Percentiles rank a stretch among this genome's conserved stretches.
Evolutionary conservation across 805 yeast genomes (phyloP).

Genomic region (Suhomyces canberraensis): DNA sequence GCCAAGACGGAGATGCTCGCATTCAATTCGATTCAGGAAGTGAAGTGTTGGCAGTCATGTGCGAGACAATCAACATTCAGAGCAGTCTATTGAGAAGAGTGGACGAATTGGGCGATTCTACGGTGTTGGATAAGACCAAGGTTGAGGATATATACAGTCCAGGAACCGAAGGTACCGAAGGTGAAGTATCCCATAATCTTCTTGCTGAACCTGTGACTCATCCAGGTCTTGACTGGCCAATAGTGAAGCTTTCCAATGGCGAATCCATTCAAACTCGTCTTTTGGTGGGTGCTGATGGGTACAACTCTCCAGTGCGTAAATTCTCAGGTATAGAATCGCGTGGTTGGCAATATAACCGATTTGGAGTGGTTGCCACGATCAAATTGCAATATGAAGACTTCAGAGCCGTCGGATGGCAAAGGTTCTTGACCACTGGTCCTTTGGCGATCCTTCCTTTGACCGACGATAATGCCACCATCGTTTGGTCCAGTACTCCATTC

Average conservation of each 20-base stretch:
- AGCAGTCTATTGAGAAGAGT: conserved; percentile 57
- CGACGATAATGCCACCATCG: conserved; percentile 81
- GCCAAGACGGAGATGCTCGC: conserved; percentile 57
- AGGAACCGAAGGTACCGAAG: background rate
- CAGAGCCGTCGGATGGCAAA: conserved; percentile 83
- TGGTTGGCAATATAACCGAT: conserved; percentile 88
- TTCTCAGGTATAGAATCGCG: conserved; percentile 79
- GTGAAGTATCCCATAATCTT: conserved; percentile 13
- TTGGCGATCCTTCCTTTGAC: conserved; percentile 89
- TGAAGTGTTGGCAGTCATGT: conserved; percentile 66
- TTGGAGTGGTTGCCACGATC: conserved; percentile 91
- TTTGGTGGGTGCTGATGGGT: conserved; percentile 95
- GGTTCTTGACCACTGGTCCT: conserved; percentile 90
- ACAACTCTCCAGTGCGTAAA: conserved; percentile 84
- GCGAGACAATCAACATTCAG: conserved; percentile 83
- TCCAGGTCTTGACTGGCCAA: conserved; percentile 64
- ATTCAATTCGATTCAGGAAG: conserved; percentile 57
- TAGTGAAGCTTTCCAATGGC: conserved; percentile 66
- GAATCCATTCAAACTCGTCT: conserved; percentile 61
- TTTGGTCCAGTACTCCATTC: conserved; percentile 87
- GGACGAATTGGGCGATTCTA: conserved; percentile 23
- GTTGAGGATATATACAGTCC: conserved; percentile 51
- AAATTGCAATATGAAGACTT: conserved; percentile 70
- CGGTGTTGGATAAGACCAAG: conserved; percentile 61
- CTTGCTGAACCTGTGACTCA: conserved; percentile 15